Evolutionary conservation across 2,329 filamentous ascomycete species (phyloP).

Genomic region (Malbranchea zuffiana): DNA sequence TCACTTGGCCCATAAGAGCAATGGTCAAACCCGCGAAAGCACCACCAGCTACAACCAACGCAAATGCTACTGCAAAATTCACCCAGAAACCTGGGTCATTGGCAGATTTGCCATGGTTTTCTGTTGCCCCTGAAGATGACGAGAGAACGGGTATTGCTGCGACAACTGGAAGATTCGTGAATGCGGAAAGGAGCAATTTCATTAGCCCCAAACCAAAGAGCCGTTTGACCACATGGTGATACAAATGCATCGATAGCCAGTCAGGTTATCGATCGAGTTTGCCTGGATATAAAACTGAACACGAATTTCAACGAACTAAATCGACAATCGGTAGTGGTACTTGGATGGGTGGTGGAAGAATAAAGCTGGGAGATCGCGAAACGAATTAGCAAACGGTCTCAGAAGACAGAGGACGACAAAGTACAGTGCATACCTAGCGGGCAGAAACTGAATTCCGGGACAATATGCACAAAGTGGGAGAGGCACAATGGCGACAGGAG

Average conservation of each 20-base stretch:
- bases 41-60: constrained; percentile 75
- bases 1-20: constrained; percentile 51
- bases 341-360: no score
- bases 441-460: no score
- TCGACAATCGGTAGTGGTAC: no score
- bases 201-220: constrained; percentile 32
- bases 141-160: constrained; percentile 28
- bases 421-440: no score
- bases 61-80: constrained; percentile 65
- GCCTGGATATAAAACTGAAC: no score
- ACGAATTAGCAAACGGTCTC: no score
- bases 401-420: no score
- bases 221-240: constrained; percentile 27
- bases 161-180: constrained; percentile 30
- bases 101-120: constrained; percentile 40
- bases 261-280: not conserved
- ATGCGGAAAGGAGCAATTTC: constrained; percentile 31
- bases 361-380: no score
- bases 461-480: no score
- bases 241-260: constrained; percentile 17
- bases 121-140: constrained; percentile 16
- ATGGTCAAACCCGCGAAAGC: constrained; percentile 85
- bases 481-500: no score
- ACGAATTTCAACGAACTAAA: no score
- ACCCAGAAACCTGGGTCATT: constrained; percentile 63